phyloP scores from a whole-genome alignment of 164 flowering plant species.

The Kalanchoe fedtschenkoi region DNA sequence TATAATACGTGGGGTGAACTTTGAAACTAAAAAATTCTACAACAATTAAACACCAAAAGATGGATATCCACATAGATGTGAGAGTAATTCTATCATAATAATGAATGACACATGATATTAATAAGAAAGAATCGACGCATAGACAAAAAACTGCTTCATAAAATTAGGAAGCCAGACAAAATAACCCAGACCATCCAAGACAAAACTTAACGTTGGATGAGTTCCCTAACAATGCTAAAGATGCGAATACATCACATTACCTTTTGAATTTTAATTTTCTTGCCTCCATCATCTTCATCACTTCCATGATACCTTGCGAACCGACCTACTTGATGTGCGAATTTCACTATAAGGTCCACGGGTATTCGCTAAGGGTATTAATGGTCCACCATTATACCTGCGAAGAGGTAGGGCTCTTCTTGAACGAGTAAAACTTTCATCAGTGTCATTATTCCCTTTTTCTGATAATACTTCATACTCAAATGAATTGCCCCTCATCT shows the following conservation, averaged over 20 bases:
- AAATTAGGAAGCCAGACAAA: not conserved
- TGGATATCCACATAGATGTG: not conserved
- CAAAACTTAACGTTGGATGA: not conserved
- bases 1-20: not conserved
- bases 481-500: slow-evolving; percentile 41
- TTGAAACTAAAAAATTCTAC: too few relatives aligned
- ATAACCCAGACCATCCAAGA: not conserved
- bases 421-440: slow-evolving; percentile 38
- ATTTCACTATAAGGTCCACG: slow-evolving; percentile 40
- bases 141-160: too few relatives aligned
- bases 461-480: slow-evolving; percentile 65
- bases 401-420: slow-evolving; percentile 30
- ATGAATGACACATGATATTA: too few relatives aligned
- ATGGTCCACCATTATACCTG: slow-evolving; percentile 36
- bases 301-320: slow-evolving; percentile 84
- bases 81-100: too few relatives aligned
- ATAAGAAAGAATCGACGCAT: not conserved
- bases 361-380: slow-evolving; percentile 22
- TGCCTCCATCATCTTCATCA: slow-evolving; percentile 84
- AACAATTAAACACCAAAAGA: too few relatives aligned
- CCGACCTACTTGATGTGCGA: slow-evolving; percentile 73
- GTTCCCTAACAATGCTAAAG: not conserved
- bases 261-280: slow-evolving; percentile 63
- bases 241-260: slow-evolving; percentile 17
- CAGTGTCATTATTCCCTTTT: slow-evolving; percentile 58